Percentiles rank a stretch among this genome's conserved stretches.
phyloP scores from a whole-genome alignment of 2,329 filamentous ascomycete species.

The Fusarium liriodendri region DNA sequence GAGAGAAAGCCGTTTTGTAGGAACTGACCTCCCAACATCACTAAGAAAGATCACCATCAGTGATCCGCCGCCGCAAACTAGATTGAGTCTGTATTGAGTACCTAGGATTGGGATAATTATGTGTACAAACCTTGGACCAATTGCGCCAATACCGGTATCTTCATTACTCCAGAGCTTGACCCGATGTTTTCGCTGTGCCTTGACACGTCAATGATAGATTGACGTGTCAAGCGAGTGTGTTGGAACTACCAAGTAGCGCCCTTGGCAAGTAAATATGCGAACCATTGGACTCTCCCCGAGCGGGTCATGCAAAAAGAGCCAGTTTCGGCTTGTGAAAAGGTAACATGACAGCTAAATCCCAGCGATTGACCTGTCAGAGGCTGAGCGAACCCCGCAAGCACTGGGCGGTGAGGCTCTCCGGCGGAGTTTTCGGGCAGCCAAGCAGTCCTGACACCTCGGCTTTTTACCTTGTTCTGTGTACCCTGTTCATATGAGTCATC shows the following conservation, averaged over 20 bases:
- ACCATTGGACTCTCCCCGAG: background rate
- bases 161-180: background rate
- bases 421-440: background rate
- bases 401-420: background rate
- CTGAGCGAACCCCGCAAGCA: background rate
- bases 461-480: background rate
- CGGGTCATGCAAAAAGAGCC: background rate
- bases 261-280: background rate
- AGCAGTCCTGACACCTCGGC: background rate
- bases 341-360: background rate
- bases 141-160: background rate
- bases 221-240: background rate
- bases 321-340: background rate
- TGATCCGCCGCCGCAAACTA: too few species aligned
- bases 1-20: too few species aligned
- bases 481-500: background rate
- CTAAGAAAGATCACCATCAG: too few species aligned
- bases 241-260: background rate
- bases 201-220: background rate
- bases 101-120: too few species aligned
- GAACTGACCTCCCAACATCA: too few species aligned
- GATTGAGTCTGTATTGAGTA: too few species aligned
- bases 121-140: too few species aligned
- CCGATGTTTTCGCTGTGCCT: background rate
- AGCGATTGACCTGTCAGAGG: background rate